A percentile compares a stretch with the other conserved stretches of the same genome.
Evolutionary conservation across 1,139 yeast species (phyloP).

Genomic region (Yamadazyma sp.): DNA sequence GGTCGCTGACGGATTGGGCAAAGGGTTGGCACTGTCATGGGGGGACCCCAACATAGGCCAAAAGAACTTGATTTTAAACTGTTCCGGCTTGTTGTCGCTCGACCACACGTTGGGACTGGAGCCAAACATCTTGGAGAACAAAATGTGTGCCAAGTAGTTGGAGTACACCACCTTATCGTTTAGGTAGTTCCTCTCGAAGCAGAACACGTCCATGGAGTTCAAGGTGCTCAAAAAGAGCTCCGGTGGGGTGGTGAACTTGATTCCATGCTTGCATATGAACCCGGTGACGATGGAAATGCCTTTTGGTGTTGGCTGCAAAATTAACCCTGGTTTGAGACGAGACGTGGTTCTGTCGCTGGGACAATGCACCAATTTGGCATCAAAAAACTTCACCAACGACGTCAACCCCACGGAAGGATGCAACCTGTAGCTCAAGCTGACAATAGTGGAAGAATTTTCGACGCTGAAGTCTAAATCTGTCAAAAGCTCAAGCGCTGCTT

Average conservation of each 20-base stretch:
- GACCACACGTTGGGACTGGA: slow-evolving; percentile 68
- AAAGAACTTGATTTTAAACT: slow-evolving; percentile 9
- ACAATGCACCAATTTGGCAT: slow-evolving; percentile 69
- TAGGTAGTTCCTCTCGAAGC: slow-evolving; percentile 63
- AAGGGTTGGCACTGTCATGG: not conserved
- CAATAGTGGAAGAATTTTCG: slow-evolving; percentile 49
- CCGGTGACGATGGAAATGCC: slow-evolving; percentile 72
- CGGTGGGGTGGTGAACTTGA: slow-evolving; percentile 39
- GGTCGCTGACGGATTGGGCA: not conserved
- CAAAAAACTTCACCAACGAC: slow-evolving; percentile 56
- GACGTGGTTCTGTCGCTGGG: slow-evolving; percentile 71
- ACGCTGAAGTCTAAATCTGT: slow-evolving; percentile 47
- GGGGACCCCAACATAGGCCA: slow-evolving; percentile 5
- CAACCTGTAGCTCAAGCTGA: slow-evolving; percentile 62
- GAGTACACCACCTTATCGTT: slow-evolving; percentile 68
- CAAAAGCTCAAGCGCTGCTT: slow-evolving; percentile 56
- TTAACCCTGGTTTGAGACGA: slow-evolving; percentile 32
- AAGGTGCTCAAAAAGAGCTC: slow-evolving; percentile 45
- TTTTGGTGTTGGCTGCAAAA: slow-evolving; percentile 84
- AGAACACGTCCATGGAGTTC: slow-evolving; percentile 72
- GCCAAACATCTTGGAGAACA: slow-evolving; percentile 70
- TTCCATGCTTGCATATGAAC: slow-evolving; percentile 60
- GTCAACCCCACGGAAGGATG: slow-evolving; percentile 50
- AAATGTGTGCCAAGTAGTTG: slow-evolving; percentile 59
- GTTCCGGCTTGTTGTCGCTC: slow-evolving; percentile 42